Percentiles rank a stretch among this genome's conserved stretches.
Evolutionary conservation across 73 alveolate species (phyloP).

Genomic region (Paramecium pentaurelia): DNA sequence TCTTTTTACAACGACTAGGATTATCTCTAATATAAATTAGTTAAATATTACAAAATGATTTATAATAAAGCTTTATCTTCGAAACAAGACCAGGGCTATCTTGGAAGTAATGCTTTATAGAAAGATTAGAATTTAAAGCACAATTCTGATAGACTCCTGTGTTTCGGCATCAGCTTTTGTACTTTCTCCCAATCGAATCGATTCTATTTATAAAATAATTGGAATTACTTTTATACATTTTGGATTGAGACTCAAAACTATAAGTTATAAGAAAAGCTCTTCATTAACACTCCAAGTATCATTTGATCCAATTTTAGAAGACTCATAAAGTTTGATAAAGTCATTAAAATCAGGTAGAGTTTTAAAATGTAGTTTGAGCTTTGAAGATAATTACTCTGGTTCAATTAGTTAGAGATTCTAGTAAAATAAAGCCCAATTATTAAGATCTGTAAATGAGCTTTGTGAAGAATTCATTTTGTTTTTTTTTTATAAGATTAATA

Average conservation of each 20-base stretch:
- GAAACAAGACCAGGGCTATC: constrained; percentile 23
- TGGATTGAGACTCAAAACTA: constrained; percentile 24
- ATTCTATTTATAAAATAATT: background rate
- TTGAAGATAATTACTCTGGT: background rate
- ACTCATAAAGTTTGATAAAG: background rate
- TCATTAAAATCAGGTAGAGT: background rate
- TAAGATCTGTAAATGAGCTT: background rate
- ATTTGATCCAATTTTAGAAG: background rate
- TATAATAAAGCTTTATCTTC: background rate
- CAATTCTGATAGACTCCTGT: background rate
- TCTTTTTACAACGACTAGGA: background rate
- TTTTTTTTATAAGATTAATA: background rate
- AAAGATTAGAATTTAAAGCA: constrained; percentile 36
- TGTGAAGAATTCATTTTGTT: constrained; percentile 8
- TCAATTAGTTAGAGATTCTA: background rate
- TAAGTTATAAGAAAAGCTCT: background rate
- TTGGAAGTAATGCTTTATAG: background rate
- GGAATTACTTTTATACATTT: background rate
- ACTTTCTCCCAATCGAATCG: constrained; percentile 15
- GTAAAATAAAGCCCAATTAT: background rate
- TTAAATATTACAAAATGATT: background rate
- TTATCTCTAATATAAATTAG: background rate
- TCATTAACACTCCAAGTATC: background rate
- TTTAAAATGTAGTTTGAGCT: background rate
- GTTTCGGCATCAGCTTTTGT: background rate